phyloP scores from a whole-genome alignment of 495 filamentous ascomycete species.

The Echria macrotheca region DNA sequence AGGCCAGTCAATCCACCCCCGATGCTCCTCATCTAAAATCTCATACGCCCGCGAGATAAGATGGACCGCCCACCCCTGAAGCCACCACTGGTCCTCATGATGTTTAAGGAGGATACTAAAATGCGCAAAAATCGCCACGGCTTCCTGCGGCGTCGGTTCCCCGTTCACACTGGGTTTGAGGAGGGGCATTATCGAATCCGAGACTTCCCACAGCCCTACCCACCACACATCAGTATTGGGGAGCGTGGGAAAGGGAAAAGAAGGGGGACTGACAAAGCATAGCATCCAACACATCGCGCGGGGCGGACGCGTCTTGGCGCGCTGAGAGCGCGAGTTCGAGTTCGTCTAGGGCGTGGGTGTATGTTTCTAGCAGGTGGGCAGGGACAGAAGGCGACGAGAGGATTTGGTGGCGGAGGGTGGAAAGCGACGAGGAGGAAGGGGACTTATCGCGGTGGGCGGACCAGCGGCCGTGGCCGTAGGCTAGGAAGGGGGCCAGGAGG shows the following conservation, averaged over 20 bases:
- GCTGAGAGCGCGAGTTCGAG: constrained; percentile 23
- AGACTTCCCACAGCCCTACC: constrained; percentile 27
- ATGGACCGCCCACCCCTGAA: constrained; percentile 32
- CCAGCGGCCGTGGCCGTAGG: constrained; percentile 24
- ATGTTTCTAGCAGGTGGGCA: constrained; percentile 14
- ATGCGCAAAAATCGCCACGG: constrained; percentile 32
- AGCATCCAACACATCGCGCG: constrained; percentile 28
- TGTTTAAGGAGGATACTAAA: constrained; percentile 28
- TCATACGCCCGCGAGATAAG: constrained; percentile 23
- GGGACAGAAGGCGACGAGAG: not conserved
- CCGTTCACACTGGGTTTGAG: constrained; percentile 7
- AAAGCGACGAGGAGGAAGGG: not conserved
- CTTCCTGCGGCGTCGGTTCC: constrained; percentile 18
- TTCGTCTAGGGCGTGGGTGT: constrained; percentile 27
- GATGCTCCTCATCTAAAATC: constrained; percentile 28
- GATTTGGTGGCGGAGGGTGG: constrained; percentile 11
- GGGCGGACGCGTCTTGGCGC: constrained; percentile 6
- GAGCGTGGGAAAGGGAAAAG: not conserved
- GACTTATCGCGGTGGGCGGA: constrained; percentile 4
- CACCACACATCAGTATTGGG: not conserved
- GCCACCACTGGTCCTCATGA: constrained; percentile 32
- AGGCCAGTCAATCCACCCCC: constrained; percentile 32
- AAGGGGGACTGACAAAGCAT: constrained; percentile 23
- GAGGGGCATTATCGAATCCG: constrained; percentile 30
- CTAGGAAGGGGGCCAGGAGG: constrained; percentile 21